These are phyloP conservation scores for Hibiscus trionum DNA, from an alignment of 345 rosid species.

Conservation along the genomic window DNA sequence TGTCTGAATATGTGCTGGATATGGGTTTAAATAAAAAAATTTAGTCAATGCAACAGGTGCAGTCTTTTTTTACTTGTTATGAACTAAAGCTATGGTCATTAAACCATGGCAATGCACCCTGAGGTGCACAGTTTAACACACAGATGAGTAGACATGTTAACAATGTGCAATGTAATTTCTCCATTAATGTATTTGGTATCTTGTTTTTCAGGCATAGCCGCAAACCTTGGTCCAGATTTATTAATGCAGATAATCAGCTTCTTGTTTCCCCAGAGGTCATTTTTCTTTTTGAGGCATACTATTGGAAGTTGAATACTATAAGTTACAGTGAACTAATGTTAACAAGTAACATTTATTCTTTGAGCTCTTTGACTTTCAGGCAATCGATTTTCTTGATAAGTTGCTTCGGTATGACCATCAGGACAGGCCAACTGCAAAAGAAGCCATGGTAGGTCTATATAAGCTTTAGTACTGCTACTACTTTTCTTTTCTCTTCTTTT, in stretches of 20 bases:
- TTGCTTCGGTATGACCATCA: slow-evolving; percentile 90
- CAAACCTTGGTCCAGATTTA: slow-evolving; percentile 90
- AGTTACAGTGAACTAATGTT: not conserved
- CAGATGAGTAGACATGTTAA: not conserved
- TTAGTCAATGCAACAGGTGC: not conserved
- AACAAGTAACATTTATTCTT: slow-evolving; percentile 11
- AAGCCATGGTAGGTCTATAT: slow-evolving; percentile 17
- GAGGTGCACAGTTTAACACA: not conserved
- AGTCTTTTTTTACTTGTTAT: not conserved
- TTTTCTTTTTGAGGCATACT: not conserved
- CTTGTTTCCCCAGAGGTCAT: slow-evolving; percentile 82
- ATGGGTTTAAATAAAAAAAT: not conserved
- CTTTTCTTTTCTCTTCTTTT: not conserved
- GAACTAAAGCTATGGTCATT: not conserved
- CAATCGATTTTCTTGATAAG: slow-evolving; percentile 86
- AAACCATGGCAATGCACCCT: not conserved
- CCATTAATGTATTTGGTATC: not conserved
- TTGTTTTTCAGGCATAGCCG: slow-evolving; percentile 71
- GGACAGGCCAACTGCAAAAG: slow-evolving; percentile 85
- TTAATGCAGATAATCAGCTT: slow-evolving; percentile 86
- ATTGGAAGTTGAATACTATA: not conserved
- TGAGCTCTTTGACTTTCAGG: slow-evolving; percentile 34
- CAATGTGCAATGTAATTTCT: not conserved
- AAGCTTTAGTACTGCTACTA: not conserved
- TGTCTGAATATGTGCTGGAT: not conserved